Percentiles rank a stretch among this genome's conserved stretches.
Conservation (phyloP, 495 filamentous ascomycete species). For the Aspergillus olivimuriae region DNA sequence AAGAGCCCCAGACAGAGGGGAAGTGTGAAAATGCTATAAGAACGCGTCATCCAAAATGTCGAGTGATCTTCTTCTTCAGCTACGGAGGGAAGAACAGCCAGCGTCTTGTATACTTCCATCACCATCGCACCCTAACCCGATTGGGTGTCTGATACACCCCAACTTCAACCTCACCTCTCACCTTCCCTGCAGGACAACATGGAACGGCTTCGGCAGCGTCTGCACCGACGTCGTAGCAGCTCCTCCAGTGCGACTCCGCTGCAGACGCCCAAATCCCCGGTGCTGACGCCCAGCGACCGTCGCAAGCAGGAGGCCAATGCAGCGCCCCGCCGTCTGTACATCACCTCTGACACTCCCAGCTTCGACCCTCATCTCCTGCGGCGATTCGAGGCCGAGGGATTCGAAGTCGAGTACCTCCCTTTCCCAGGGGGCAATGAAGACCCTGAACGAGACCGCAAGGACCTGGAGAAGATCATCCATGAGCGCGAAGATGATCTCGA, state of each 20-base stretch:
- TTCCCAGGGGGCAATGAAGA: conserved; percentile 41
- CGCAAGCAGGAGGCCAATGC: conserved; percentile 9
- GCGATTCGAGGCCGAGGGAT: conserved; percentile 59
- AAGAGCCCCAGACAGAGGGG: no score
- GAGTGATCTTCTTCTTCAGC: no score
- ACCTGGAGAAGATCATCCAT: conserved; percentile 38
- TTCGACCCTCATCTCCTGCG: conserved; percentile 50
- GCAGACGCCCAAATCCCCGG: conserved; percentile 12
- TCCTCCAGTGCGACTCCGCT: not conserved
- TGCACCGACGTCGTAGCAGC: conserved; percentile 15
- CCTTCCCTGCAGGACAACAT: conserved; percentile 5
- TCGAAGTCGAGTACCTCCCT: conserved; percentile 54
- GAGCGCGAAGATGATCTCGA: conserved; percentile 40
- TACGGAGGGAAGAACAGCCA: no score
- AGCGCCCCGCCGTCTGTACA: conserved; percentile 38
- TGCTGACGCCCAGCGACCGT: conserved; percentile 6
- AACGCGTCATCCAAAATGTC: no score
- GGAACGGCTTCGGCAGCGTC: conserved; percentile 12
- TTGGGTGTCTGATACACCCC: no score
- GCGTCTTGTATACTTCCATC: no score
- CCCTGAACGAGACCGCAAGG: conserved; percentile 23
- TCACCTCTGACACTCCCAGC: conserved; percentile 52
- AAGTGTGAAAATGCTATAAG: no score
- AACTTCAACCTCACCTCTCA: no score
- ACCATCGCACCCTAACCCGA: no score